Conservation (phyloP, 208 protist species). For the Naegleria fowleri region DNA sequence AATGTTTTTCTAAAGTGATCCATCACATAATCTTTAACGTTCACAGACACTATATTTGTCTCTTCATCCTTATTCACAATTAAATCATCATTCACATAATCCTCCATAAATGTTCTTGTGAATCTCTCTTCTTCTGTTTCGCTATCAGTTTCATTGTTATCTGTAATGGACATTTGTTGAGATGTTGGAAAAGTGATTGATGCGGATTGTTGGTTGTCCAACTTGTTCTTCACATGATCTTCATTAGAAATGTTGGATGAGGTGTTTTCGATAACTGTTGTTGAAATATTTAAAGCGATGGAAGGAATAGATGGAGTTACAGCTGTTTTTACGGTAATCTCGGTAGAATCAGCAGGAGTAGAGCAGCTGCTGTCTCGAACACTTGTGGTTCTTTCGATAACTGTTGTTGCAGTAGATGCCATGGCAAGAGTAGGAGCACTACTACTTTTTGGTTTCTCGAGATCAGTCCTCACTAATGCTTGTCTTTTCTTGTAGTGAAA, state of each 20-base stretch:
- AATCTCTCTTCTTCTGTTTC: neutral
- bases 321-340: too few species aligned
- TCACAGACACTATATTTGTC: neutral
- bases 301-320: too few species aligned
- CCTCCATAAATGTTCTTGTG: neutral
- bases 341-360: neutral
- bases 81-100: neutral
- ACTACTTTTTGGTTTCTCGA: neutral
- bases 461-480: neutral
- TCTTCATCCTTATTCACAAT: neutral
- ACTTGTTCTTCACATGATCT: too few species aligned
- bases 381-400: neutral
- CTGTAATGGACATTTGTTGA: neutral
- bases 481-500: neutral
- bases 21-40: neutral
- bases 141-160: neutral
- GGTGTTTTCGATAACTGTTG: neutral
- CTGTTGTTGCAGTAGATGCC: neutral
- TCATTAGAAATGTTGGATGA: neutral
- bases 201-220: too few species aligned
- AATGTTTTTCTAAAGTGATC: neutral
- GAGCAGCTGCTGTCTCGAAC: neutral
- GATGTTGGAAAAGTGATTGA: neutral
- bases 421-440: too few species aligned
- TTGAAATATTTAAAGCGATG: too few species aligned